Conservation (phyloP, 2,329 filamentous ascomycete species). For the Fusarium luffae region DNA sequence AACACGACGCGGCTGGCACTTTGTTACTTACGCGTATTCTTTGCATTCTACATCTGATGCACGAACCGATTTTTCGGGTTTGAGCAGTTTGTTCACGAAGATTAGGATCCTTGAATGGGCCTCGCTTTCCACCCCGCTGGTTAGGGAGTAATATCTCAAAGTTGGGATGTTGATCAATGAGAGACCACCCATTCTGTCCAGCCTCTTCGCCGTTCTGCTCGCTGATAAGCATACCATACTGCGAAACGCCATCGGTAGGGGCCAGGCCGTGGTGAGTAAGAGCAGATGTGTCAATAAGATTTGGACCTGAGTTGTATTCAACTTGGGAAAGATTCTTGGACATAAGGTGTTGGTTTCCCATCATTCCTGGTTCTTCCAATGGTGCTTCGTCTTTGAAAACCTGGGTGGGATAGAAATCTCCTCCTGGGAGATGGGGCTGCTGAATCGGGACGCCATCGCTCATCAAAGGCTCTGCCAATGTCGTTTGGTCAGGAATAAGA, state of each 20-base stretch:
- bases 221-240: constrained; percentile 33
- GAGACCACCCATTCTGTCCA: constrained; percentile 30
- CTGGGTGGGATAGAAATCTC: constrained; percentile 38
- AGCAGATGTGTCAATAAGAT: constrained; percentile 21
- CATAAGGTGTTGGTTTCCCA: constrained; percentile 32
- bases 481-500: constrained; percentile 33
- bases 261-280: constrained; percentile 32
- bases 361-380: constrained; percentile 28
- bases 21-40: constrained; percentile 65
- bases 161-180: constrained; percentile 42
- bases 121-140: constrained; percentile 55
- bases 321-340: constrained; percentile 34
- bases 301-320: constrained; percentile 33
- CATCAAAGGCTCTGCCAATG: constrained; percentile 32
- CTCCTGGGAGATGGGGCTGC: constrained; percentile 27
- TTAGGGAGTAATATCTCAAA: constrained; percentile 48
- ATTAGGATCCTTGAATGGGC: constrained; percentile 65
- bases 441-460: constrained; percentile 24
- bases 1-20: background rate
- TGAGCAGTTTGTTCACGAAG: constrained; percentile 65
- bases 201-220: constrained; percentile 23
- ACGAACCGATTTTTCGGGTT: constrained; percentile 68
- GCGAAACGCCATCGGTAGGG: constrained; percentile 24
- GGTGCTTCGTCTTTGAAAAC: constrained; percentile 38
- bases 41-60: constrained; percentile 71